Evolutionary conservation across 2,329 filamentous ascomycete genomes (phyloP), one percentile per base, ranked within the genome.

Genomic region (Paracoccidioides brasiliensis): DNA sequence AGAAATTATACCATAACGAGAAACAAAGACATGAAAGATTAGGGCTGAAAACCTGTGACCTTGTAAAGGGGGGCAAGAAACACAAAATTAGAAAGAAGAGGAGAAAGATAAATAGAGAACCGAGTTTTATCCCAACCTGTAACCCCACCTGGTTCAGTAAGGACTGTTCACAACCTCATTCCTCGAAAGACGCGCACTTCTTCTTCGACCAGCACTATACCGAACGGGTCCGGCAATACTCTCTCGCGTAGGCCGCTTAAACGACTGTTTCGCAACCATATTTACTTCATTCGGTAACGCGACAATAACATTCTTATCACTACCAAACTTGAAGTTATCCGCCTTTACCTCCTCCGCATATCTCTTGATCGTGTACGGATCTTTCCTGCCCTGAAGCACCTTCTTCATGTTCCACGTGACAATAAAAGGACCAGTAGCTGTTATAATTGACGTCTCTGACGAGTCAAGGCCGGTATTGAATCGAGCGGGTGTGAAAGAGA

Each of bases 291-390:
- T 95, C 2, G 93, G 90, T 60, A 98, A 76, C 0, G 93, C 93
- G 40, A 98, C 91, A 65, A 98, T 95, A 64, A 98, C 89, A 65
- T 96, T 96, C 80, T 95, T 95, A 71, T 98, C 93, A 4, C 85
- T 90, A 49, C 91, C 91, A 66, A 90, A 98, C 65, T 93, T 90
- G 82, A 98, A 98, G 70, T 98, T 95, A 70, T 98, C 93, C 3
- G 93, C 93, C 78, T 94, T 96, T 67, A 98, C 90, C 60, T 95
- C 86, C 65, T 98, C 93, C 0, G 83, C 80, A 68, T 98, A 98
- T 14, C 93, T 85, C 78, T 97, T 96, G 78, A 98, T 97, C 63
- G 84, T 87, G 74, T 98, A 98, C 0, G 91, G 86, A 57, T 93
- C 86, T 71, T 90, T 93, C 61, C 80, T 80, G 53, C 88, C 88